Base-by-base conservation (phyloP, 768 basidiomycete genomes). In the Lactifluus pinguis region DNA sequence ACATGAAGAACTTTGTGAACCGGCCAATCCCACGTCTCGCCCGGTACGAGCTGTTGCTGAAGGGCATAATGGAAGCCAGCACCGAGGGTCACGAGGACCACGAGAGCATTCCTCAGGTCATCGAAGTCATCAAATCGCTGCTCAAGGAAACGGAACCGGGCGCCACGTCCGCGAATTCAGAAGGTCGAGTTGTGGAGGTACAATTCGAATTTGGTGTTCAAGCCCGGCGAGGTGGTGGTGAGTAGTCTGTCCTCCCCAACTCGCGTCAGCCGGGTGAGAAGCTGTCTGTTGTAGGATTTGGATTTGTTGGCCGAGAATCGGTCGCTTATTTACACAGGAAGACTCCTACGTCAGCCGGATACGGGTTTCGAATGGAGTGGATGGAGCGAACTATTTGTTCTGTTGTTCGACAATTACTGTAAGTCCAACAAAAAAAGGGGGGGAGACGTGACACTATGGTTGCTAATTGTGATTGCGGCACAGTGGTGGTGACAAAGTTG, bases 1-100 rank as follows among this genome's bases (percentile, higher is more conserved):
- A 94, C 69, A 88, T 99, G 83, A 93, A 95, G 70, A 87, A 80
- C 66, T 99, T 98, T 74, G 88, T 95, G 69, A 86, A 91, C 67
- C 85, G 93, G 41, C 92, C 95, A 1, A 94, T 95, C 65, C 90
- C 92, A 61, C 85, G 95, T 48, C 74, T 95, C 39, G 76, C 94
- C 45, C 88, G 95, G 51, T 98, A 98, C 70, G 86, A 90, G 64
- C 78, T 98, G 1, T 77, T 98, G 17, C 74, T 98, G 62, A 87
- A 87, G 64, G 79, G 81, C 36, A 88, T 98, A 64, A 74, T 87
- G 63, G 87, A 93, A 19, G 85, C 87, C 65, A 84, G 91, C 0
- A 81, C 84, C 0, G 73, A 78, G 9, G 83, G 79, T 2, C 87
- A 95, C 67, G 86, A 89, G n/a, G 94, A 97, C 70, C 77, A 80